phyloP scores from a whole-genome alignment of 2,329 filamentous ascomycete species.

The Alternaria sp. region DNA sequence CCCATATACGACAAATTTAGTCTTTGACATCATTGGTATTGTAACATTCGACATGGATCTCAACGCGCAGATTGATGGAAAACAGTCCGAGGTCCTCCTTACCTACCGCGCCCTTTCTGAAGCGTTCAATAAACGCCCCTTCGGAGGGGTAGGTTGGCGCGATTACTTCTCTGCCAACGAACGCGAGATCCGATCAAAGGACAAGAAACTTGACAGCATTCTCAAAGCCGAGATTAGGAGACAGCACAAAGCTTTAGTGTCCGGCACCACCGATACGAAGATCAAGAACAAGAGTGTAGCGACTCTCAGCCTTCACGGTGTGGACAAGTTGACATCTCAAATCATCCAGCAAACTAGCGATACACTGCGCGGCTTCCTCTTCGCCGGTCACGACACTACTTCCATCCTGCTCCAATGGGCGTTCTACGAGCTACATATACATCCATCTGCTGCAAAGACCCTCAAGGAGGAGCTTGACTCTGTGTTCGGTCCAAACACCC shows the following conservation, averaged over 20 bases:
- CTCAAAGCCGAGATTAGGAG: slow-evolving; percentile 24
- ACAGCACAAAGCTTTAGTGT: slow-evolving; percentile 17
- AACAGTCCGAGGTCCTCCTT: slow-evolving; percentile 22
- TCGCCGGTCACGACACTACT: slow-evolving; percentile 48
- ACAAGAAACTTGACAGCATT: slow-evolving; percentile 25
- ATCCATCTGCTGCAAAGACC: slow-evolving; percentile 21
- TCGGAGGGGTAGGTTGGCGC: slow-evolving; percentile 20
- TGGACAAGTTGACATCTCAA: slow-evolving; percentile 28
- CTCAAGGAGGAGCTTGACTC: neutral
- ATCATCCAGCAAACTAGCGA: slow-evolving; percentile 44
- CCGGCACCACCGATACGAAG: neutral
- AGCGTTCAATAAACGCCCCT: slow-evolving; percentile 27
- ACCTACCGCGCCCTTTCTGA: slow-evolving; percentile 28
- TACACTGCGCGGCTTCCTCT: slow-evolving; percentile 48
- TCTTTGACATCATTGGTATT: slow-evolving; percentile 34
- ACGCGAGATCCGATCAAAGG: slow-evolving; percentile 17
- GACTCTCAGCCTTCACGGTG: slow-evolving; percentile 23
- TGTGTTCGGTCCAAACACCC: neutral
- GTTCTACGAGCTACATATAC: slow-evolving; percentile 35
- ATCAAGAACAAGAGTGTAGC: slow-evolving; percentile 19
- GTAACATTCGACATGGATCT: slow-evolving; percentile 29
- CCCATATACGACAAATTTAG: slow-evolving; percentile 25
- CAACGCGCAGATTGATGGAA: slow-evolving; percentile 25
- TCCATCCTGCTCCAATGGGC: slow-evolving; percentile 36
- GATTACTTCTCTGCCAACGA: slow-evolving; percentile 29